Evolutionary conservation across 176 grass and related monocot species (phyloP), one percentile per base, ranked within the genome.

Genomic region (Dactylis glomerata): DNA sequence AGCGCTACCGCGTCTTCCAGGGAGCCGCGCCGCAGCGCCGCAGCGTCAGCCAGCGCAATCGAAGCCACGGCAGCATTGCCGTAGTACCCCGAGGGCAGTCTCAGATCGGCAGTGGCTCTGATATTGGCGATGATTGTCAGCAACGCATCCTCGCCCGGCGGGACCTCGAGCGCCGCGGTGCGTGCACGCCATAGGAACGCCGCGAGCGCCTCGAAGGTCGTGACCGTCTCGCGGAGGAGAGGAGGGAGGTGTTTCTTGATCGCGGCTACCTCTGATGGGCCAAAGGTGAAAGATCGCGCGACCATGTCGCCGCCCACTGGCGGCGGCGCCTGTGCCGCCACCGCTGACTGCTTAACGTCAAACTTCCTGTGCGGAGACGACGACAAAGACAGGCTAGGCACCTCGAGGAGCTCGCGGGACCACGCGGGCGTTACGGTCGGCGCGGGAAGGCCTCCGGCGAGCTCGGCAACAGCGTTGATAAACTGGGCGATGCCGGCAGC

Each of bases 321-420:
- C 11, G 10, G 8, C 4, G 37, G 16, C 10, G 4, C 34, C 34
- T 37, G 34, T 37, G 47, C 14, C 2, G 2, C 3, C 14, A 17
- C 16, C 14, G 47, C 47, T 16, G 46, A 19, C 3, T 37, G 34
- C 34, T 37, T 13, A 51, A 1, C 44, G 31, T 91, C 54, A 40
- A 40, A 87, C 42, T 94, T 89, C 22, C 4, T 57, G 81, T 92
- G 89, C 1, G 44, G 77, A 49, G 87, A 88, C 8, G 84, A 31
- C 8, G 78, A 52, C 16, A 6, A 49, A 5, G 89, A 84, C 0
- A 81, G 86, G 47, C 1, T 49, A 1, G 84, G 69, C 22, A 77
- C 84, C 14, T 83, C n/a, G 17, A 94, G 77, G 22, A 94, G 81
- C 11, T 91, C 81, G 15, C 92, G 86, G 30, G 46, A 86, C 92